These are phyloP conservation scores for Mycosarcoma maydis DNA, from an alignment of 1,284 basidiomycete species.

Conservation along the genomic window DNA sequence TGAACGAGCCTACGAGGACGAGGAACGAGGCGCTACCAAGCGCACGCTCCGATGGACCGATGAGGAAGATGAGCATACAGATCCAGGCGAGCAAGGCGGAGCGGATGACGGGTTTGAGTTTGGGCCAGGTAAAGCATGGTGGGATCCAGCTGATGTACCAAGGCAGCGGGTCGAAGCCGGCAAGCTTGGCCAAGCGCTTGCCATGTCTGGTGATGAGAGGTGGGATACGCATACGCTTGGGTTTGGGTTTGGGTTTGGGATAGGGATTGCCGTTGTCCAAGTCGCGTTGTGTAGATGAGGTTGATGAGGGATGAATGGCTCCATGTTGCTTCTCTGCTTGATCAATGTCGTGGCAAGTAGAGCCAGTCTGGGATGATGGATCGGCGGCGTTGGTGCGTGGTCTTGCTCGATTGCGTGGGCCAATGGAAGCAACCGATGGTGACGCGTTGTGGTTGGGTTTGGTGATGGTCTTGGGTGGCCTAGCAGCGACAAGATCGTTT, in stretches of 20 bases:
- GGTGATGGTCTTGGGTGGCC: slow-evolving; percentile 1
- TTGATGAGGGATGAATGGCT: background rate
- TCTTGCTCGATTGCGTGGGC: slow-evolving; percentile 14
- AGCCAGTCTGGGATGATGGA: background rate
- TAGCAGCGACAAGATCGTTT: background rate
- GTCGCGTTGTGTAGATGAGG: background rate
- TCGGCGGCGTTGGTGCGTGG: background rate
- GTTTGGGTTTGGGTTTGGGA: slow-evolving; percentile 36
- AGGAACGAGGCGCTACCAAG: slow-evolving; percentile 78
- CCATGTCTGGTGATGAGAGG: slow-evolving; percentile 4
- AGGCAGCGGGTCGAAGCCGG: slow-evolving; percentile 34
- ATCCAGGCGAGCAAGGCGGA: slow-evolving; percentile 76
- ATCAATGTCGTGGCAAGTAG: slow-evolving; percentile 9
- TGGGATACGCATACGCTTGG: slow-evolving; percentile 1
- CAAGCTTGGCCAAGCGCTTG: slow-evolving; percentile 10
- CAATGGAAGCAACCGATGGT: background rate
- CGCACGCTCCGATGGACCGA: slow-evolving; percentile 70
- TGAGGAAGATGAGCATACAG: slow-evolving; percentile 74
- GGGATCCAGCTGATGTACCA: slow-evolving; percentile 45
- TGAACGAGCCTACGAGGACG: slow-evolving; percentile 74
- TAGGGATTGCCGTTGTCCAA: too few species aligned
- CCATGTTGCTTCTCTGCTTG: slow-evolving; percentile 25
- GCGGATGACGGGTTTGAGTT: slow-evolving; percentile 74
- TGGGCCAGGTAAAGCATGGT: slow-evolving; percentile 49
- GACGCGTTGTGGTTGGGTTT: background rate